Conservation (phyloP, 257 asterid genomes). For the Hygrophila difformis region DNA sequence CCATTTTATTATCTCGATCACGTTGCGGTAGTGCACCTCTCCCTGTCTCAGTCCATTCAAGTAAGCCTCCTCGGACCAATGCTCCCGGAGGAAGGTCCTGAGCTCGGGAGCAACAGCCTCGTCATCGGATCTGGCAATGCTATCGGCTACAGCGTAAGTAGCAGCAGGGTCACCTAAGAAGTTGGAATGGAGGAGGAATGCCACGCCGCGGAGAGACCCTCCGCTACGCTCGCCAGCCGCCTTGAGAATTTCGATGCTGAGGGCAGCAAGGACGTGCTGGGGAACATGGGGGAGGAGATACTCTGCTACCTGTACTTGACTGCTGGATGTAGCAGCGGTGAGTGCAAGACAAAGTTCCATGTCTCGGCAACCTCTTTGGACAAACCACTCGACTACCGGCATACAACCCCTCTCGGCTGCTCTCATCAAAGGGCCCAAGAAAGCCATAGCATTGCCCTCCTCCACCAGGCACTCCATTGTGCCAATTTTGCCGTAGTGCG, state of each 20-base stretch:
- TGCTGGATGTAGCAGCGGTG: conserved; percentile 91
- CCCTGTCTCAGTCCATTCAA: conserved; percentile 54
- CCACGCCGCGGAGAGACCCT: conserved; percentile 88
- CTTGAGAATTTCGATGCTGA: conserved; percentile 86
- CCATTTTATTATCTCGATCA: conserved; percentile 50
- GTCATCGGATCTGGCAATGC: conserved; percentile 70
- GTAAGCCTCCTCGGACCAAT: conserved; percentile 88
- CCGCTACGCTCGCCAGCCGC: conserved; percentile 96
- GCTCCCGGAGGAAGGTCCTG: conserved; percentile 49
- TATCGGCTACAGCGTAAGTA: conserved; percentile 85
- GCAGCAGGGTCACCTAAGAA: conserved; percentile 78
- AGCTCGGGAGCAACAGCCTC: conserved; percentile 77
- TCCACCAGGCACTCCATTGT: conserved; percentile 96
- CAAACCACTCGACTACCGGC: conserved; percentile 92
- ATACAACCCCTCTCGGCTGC: conserved; percentile 96
- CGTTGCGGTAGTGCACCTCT: conserved; percentile 47
- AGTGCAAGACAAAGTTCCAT: conserved; percentile 98
- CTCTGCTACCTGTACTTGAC: conserved; percentile 72
- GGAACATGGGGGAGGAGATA: conserved; percentile 97
- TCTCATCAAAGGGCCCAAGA: conserved; percentile 93
- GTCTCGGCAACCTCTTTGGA: conserved; percentile 82
- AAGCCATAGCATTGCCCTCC: conserved; percentile 92
- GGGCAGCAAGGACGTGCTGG: conserved; percentile 82
- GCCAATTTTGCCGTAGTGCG: conserved; percentile 83
- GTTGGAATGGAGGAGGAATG: conserved; percentile 76